phyloP scores from a whole-genome alignment of 345 rosid genomes.

The Euphorbia lathyris region DNA sequence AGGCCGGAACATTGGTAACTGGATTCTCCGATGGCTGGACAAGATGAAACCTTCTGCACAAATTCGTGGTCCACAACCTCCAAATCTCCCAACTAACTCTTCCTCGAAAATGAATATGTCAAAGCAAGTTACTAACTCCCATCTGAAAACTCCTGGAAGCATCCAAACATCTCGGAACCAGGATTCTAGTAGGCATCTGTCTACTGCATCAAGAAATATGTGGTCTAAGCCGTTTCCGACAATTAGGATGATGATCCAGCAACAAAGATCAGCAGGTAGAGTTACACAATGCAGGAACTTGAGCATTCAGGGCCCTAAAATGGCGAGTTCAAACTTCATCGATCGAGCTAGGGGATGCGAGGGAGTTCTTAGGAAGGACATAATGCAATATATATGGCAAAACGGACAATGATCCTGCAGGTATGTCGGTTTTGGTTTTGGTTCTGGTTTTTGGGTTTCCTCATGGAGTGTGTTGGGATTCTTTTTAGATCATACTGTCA shows the following conservation, averaged over 20 bases:
- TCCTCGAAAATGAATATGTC: slow-evolving; percentile 35
- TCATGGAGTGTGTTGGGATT: neutral
- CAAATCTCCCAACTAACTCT: slow-evolving; percentile 24
- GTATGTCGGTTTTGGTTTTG: neutral
- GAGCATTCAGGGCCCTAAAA: too few species aligned
- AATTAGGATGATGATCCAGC: slow-evolving; percentile 59
- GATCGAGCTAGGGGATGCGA: too few species aligned
- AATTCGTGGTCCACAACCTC: slow-evolving; percentile 46
- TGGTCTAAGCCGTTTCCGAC: slow-evolving; percentile 57
- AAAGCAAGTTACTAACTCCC: slow-evolving; percentile 38
- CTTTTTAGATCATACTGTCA: neutral
- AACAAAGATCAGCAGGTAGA: slow-evolving; percentile 32
- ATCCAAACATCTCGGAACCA: slow-evolving; percentile 34
- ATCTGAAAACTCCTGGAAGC: slow-evolving; percentile 38
- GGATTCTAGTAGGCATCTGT: slow-evolving; percentile 53
- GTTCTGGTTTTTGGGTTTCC: too few species aligned
- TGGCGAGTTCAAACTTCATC: too few species aligned
- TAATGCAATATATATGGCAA: slow-evolving; percentile 45
- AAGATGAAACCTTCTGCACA: slow-evolving; percentile 87
- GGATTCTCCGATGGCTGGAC: slow-evolving; percentile 86
- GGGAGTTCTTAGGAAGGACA: too few species aligned
- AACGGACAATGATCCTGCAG: slow-evolving; percentile 20
- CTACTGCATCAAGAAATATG: slow-evolving; percentile 40
- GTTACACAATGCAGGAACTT: too few species aligned
- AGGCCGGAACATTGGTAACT: slow-evolving; percentile 80